Percentiles rank a stretch among this genome's conserved stretches.
Evolutionary conservation across 2,329 filamentous ascomycete species (phyloP).

Genomic region (Fusarium anthophilum): DNA sequence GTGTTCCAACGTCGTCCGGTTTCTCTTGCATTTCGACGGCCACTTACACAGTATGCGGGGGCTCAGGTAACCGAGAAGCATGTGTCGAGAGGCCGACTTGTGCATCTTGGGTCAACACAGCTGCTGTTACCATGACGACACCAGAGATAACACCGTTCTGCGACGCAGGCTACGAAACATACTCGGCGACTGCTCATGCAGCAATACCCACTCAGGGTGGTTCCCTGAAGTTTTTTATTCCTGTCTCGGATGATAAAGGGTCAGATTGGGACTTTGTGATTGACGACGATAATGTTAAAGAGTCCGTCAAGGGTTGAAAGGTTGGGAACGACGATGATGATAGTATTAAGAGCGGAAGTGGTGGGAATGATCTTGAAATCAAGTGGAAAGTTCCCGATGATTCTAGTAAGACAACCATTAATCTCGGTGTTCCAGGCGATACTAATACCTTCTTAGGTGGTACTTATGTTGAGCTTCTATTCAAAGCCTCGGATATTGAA

Average conservation of each 20-base stretch:
- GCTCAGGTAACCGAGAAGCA: neutral
- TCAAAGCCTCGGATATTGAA: fast-evolving
- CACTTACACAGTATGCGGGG: neutral
- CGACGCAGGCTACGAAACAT: neutral
- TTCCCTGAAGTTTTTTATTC: neutral
- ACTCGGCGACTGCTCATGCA: neutral
- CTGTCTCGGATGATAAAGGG: neutral
- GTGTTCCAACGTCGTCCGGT: neutral
- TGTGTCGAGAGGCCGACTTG: neutral
- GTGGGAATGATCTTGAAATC: neutral
- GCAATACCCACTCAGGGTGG: neutral
- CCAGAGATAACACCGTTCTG: neutral
- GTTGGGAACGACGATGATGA: neutral
- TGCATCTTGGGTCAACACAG: neutral
- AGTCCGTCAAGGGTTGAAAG: neutral
- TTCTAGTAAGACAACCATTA: neutral
- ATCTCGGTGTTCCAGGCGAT: neutral
- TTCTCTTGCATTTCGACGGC: neutral
- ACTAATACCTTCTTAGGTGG: neutral
- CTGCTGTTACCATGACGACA: neutral
- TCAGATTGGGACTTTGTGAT: neutral
- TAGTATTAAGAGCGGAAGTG: neutral
- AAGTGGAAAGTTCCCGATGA: neutral
- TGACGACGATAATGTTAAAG: neutral
- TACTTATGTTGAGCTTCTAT: neutral